These are phyloP conservation scores for Tetraselmis chui DNA, from an alignment of 139 green algal species.

Conservation along the genomic window DNA sequence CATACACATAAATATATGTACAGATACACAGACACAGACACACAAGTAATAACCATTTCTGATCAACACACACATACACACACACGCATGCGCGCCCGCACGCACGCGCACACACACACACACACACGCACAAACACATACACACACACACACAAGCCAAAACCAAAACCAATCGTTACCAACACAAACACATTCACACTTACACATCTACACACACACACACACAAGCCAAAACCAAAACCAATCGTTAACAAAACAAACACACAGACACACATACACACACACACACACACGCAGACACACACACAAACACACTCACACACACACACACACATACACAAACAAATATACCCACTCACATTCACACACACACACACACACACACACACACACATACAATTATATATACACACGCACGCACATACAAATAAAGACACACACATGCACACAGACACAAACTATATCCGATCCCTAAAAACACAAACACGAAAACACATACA, in stretches of 20 bases:
- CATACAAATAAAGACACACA: too few species aligned
- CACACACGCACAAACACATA: neutral
- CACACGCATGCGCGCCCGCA: neutral
- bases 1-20: neutral
- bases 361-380: too few species aligned
- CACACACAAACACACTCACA: constrained; percentile 8
- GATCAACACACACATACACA: neutral
- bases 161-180: too few species aligned
- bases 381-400: constrained; percentile 12
- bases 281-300: too few species aligned
- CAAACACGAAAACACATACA: neutral
- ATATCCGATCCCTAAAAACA: too few species aligned
- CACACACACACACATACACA: neutral
- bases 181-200: constrained; percentile 5
- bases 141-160: neutral
- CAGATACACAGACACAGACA: neutral
- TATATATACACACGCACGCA: neutral
- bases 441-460: too few species aligned
- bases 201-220: neutral
- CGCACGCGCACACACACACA: constrained; percentile 5
- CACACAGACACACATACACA: too few species aligned
- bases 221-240: neutral
- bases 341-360: too few species aligned
- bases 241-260: too few species aligned
- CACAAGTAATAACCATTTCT: too few species aligned